These are phyloP conservation scores for Selaginella tamariscina DNA, from an alignment of 75 land plant genomes.

Conservation along the genomic window DNA sequence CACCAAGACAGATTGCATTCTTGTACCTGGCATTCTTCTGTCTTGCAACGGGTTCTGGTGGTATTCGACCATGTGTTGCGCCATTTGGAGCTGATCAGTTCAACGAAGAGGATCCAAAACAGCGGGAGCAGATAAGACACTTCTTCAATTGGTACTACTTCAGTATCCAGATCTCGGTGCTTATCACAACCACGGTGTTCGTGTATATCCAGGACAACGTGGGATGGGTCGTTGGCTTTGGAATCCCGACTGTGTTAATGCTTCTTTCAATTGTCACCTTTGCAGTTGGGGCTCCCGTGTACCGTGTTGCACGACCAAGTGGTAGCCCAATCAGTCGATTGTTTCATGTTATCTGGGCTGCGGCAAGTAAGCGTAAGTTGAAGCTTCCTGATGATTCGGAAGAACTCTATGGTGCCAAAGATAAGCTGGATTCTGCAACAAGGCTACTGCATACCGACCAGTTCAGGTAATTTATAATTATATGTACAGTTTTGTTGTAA, in stretches of 20 bases:
- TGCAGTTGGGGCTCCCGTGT: slow-evolving; percentile 32
- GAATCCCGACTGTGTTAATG: slow-evolving; percentile 26
- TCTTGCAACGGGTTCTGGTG: slow-evolving; percentile 47
- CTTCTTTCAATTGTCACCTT: slow-evolving; percentile 30
- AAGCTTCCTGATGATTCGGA: slow-evolving; percentile 20
- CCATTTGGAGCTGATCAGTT: slow-evolving; percentile 70
- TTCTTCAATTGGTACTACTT: slow-evolving; percentile 1
- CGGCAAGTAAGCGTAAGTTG: slow-evolving; percentile 37
- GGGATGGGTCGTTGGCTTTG: slow-evolving; percentile 44
- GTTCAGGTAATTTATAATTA: slow-evolving; percentile 17
- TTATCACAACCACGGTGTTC: slow-evolving; percentile 13
- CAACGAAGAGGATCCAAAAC: slow-evolving; percentile 19
- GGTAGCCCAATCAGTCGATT: slow-evolving; percentile 80
- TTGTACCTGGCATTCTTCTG: slow-evolving; percentile 56
- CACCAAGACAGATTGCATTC: slow-evolving; percentile 32
- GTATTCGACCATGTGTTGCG: slow-evolving; percentile 52
- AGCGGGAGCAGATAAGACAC: neutral
- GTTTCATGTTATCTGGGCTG: slow-evolving; percentile 51
- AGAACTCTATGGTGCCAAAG: slow-evolving; percentile 33
- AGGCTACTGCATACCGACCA: slow-evolving; percentile 52
- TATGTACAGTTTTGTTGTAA: too few relatives aligned
- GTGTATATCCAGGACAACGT: slow-evolving; percentile 43
- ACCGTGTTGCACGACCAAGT: slow-evolving; percentile 27
- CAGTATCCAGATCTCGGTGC: neutral
- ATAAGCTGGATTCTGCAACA: slow-evolving; percentile 32